phyloP scores from a whole-genome alignment of 2,329 filamentous ascomycete species.

The Parascedosporium putredinis region DNA sequence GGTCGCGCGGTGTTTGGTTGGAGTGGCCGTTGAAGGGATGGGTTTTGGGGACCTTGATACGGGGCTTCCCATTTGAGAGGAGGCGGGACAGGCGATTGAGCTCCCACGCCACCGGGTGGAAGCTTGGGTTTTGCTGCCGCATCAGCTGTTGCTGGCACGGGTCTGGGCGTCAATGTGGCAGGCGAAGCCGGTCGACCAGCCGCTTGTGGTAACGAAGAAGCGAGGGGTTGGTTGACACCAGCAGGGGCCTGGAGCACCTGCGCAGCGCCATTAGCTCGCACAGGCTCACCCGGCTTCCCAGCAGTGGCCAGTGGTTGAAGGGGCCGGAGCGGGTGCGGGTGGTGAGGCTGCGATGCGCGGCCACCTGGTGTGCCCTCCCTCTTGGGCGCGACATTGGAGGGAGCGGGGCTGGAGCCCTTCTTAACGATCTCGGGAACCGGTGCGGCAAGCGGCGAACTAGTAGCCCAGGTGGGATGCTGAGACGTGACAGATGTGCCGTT shows the following conservation, averaged over 20 bases:
- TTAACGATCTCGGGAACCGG: conserved; percentile 10
- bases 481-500: conserved; percentile 1
- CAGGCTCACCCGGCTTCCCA: neutral
- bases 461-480: neutral
- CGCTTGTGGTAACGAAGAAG: neutral
- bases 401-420: conserved; percentile 6
- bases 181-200: neutral
- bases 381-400: neutral
- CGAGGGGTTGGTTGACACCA: conserved; percentile 4
- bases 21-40: conserved; percentile 6
- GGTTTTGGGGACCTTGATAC: conserved; percentile 7
- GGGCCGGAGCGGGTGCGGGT: conserved; percentile 4
- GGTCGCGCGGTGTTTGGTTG: conserved; percentile 8
- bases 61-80: conserved; percentile 9
- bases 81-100: conserved; percentile 5
- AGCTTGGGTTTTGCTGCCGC: conserved; percentile 3
- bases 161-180: neutral
- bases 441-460: conserved; percentile 8
- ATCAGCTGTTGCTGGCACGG: neutral
- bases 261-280: conserved; percentile 3
- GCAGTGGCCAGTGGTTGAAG: neutral
- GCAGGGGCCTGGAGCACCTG: conserved; percentile 8
- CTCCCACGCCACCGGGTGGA: neutral
- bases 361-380: neutral
- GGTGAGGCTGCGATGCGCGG: neutral